Evolutionary conservation across 495 filamentous ascomycete genomes (phyloP).

Genomic region (Terfezia claveryi): DNA sequence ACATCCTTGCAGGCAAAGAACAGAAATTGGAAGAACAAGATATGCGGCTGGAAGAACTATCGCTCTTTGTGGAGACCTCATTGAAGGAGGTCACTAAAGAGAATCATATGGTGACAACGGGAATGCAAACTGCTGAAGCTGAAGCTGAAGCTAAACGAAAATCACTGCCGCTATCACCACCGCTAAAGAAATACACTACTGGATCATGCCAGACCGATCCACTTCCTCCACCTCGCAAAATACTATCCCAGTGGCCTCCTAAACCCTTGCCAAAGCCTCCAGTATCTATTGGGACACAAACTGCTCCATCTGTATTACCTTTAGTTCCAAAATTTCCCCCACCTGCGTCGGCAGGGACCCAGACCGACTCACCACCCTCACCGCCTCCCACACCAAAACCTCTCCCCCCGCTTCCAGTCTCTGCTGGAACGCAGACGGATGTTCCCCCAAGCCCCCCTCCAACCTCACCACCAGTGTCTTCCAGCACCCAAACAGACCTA

Average conservation of each 20-base stretch:
- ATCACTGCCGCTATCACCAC: constrained; percentile 1
- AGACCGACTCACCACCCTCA: constrained; percentile 35
- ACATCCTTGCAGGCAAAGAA: background rate
- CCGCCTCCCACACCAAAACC: constrained; percentile 45
- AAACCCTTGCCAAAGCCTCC: constrained; percentile 9
- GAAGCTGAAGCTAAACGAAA: background rate
- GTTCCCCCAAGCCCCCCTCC: constrained; percentile 14
- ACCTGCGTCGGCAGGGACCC: constrained; percentile 1
- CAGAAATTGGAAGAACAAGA: background rate
- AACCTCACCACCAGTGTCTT: constrained; percentile 6
- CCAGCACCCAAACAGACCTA: background rate
- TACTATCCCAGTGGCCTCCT: no score
- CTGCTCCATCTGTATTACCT: constrained; percentile 10
- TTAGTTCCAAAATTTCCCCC: background rate
- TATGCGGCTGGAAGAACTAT: background rate
- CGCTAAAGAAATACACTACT: background rate
- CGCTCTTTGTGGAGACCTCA: background rate
- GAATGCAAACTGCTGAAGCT: background rate
- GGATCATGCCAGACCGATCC: background rate
- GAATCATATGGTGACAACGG: background rate
- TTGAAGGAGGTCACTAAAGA: background rate
- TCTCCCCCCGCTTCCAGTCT: no score
- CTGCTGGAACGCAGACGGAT: no score
- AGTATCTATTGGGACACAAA: constrained; percentile 56
- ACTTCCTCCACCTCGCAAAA: background rate